These are phyloP conservation scores for Phialocephala subalpina DNA, from an alignment of 2,329 filamentous ascomycete species.

Conservation along the genomic window DNA sequence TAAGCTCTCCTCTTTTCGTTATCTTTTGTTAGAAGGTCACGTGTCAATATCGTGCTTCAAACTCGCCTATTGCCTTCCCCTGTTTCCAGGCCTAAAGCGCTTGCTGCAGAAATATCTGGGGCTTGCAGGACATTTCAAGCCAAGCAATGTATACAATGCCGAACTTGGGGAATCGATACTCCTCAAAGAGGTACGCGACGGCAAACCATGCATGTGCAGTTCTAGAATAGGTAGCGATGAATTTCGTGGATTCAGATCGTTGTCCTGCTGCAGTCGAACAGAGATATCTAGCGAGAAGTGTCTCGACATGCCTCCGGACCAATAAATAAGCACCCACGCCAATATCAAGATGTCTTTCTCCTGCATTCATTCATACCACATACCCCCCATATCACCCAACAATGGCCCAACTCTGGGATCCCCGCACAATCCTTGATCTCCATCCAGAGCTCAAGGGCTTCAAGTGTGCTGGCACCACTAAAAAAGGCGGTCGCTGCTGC, in stretches of 20 bases:
- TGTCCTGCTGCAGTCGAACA: background rate
- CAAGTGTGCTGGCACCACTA: background rate
- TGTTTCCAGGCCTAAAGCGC: too few species aligned
- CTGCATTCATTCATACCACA: background rate
- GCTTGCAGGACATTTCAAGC: too few species aligned
- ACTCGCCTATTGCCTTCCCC: too few species aligned
- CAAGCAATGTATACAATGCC: too few species aligned
- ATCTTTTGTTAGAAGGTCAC: too few species aligned
- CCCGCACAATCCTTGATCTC: background rate
- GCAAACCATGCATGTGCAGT: background rate
- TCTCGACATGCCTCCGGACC: background rate
- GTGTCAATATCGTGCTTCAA: too few species aligned
- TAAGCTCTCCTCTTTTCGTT: too few species aligned
- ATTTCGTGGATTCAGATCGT: background rate
- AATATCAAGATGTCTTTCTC: background rate
- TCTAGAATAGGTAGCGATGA: background rate
- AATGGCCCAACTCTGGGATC: conserved; percentile 1
- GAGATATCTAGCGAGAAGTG: background rate
- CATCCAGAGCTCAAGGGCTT: background rate
- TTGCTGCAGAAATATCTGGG: too few species aligned
- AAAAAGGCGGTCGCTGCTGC: background rate
- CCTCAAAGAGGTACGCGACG: too few species aligned
- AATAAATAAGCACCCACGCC: background rate
- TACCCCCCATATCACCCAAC: background rate
- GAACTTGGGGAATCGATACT: too few species aligned